A percentile compares a stretch with the other conserved stretches of the same genome.
phyloP scores from a whole-genome alignment of 352 stramenopile genomes.

The Pythium monospermum region DNA sequence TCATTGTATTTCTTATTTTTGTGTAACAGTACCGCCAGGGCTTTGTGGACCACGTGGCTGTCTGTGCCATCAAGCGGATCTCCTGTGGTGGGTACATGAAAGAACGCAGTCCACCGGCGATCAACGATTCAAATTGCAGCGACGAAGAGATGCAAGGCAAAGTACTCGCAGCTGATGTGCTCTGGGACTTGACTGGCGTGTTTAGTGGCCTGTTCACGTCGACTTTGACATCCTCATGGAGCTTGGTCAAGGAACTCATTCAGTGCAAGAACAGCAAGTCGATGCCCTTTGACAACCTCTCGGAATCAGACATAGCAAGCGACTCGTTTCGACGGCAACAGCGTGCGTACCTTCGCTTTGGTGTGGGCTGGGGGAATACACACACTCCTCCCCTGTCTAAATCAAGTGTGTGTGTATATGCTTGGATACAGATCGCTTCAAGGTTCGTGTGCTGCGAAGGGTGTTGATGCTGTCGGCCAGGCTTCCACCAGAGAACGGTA shows the following conservation, averaged over 20 bases:
- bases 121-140: not conserved
- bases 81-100: slow-evolving; percentile 15
- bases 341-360: too few relatives aligned
- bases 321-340: too few relatives aligned
- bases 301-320: not conserved
- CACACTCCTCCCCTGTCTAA: too few relatives aligned
- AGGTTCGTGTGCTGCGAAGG: slow-evolving; percentile 14
- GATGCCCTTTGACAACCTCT: slow-evolving; percentile 2
- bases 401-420: too few relatives aligned
- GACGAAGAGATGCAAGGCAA: slow-evolving; percentile 12
- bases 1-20: not conserved
- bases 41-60: slow-evolving; percentile 11
- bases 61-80: slow-evolving; percentile 10
- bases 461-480: slow-evolving; percentile 13
- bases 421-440: slow-evolving; percentile 15
- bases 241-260: slow-evolving; percentile 13
- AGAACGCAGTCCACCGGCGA: slow-evolving; percentile 9
- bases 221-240: slow-evolving; percentile 7
- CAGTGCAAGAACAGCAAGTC: not conserved
- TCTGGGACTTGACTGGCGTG: slow-evolving; percentile 17
- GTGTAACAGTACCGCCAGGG: slow-evolving; percentile 17
- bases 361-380: too few relatives aligned
- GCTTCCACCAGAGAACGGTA: slow-evolving; percentile 13
- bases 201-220: slow-evolving; percentile 3
- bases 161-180: slow-evolving; percentile 15